Conservation (phyloP, 139 green algal genomes). For the Chlorella ohadii region DNA sequence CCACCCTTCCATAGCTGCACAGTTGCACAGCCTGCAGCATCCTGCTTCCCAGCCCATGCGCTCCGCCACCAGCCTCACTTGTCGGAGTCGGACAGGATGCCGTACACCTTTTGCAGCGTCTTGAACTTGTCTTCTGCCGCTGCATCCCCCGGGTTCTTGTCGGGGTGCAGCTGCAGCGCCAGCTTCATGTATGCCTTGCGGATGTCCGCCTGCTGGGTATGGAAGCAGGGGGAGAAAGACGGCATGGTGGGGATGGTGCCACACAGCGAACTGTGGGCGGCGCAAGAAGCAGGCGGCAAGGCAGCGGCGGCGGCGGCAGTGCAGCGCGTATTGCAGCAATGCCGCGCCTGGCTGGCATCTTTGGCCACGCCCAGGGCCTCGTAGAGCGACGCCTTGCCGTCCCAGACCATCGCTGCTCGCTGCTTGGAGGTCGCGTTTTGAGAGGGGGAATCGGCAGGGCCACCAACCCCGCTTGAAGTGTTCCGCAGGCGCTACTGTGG, state of each 20-base stretch:
- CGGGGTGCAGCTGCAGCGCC: conserved; percentile 89
- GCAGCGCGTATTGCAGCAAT: neutral
- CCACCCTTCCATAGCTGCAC: too few species aligned
- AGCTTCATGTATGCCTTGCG: conserved; percentile 83
- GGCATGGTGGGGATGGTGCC: too few species aligned
- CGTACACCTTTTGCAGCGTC: conserved; percentile 89
- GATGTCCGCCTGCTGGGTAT: conserved; percentile 15
- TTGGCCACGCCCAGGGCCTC: conserved; percentile 70
- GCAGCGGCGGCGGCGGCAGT: neutral
- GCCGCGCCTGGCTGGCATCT: conserved; percentile 58
- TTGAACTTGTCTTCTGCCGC: conserved; percentile 82
- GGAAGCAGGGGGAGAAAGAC: neutral
- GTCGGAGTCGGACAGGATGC: conserved; percentile 83
- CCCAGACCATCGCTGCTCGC: neutral
- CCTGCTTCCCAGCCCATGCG: too few species aligned
- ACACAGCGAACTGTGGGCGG: too few species aligned
- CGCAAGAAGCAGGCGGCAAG: too few species aligned
- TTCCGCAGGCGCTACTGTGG: too few species aligned
- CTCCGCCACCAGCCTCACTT: conserved; percentile 65
- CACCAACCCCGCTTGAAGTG: too few species aligned
- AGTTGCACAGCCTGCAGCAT: too few species aligned
- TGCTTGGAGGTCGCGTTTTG: too few species aligned
- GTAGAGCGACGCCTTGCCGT: conserved; percentile 47
- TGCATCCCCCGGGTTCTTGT: conserved; percentile 88
- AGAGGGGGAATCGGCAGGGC: too few species aligned